These are phyloP conservation scores for Keithomyces neogunnii DNA, from an alignment of 2,329 filamentous ascomycete species.

Conservation along the genomic window DNA sequence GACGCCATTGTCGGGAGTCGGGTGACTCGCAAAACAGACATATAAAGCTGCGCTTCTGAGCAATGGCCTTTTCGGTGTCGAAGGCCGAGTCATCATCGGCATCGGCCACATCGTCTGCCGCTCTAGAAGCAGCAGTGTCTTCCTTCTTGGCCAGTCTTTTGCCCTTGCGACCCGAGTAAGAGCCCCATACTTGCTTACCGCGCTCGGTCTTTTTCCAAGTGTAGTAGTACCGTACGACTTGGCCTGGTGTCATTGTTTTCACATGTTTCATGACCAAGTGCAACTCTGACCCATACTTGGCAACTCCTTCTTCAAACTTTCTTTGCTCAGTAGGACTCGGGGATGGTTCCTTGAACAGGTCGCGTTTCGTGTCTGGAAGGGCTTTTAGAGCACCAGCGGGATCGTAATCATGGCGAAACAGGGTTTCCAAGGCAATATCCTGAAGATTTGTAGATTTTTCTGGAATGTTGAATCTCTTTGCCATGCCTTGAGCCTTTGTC, in stretches of 20 bases:
- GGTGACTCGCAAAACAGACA: conserved; percentile 89
- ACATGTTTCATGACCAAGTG: conserved; percentile 76
- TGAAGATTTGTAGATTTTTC: conserved; percentile 77
- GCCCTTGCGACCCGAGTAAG: conserved; percentile 76
- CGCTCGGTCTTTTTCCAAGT: conserved; percentile 93
- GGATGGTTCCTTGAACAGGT: conserved; percentile 76
- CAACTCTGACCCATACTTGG: conserved; percentile 86
- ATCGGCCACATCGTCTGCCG: conserved; percentile 88
- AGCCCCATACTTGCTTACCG: conserved; percentile 84
- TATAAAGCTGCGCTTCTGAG: conserved; percentile 74
- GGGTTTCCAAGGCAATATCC: conserved; percentile 69
- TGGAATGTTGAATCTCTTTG: conserved; percentile 60
- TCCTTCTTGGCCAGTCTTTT: conserved; percentile 77
- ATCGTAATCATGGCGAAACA: conserved; percentile 67
- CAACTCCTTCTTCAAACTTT: conserved; percentile 84
- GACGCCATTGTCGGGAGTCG: conserved; percentile 79
- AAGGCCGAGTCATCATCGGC: conserved; percentile 93
- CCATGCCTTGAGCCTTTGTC: conserved; percentile 55
- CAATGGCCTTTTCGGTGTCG: conserved; percentile 73
- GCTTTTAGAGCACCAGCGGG: conserved; percentile 60
- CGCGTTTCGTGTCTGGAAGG: conserved; percentile 58
- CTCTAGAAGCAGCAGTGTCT: conserved; percentile 62
- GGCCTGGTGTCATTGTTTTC: conserved; percentile 68
- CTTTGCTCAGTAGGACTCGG: conserved; percentile 71
- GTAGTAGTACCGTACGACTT: conserved; percentile 90